These are phyloP conservation scores for Cyanodermella asteris DNA, from an alignment of 2,329 filamentous ascomycete species.

Conservation along the genomic window DNA sequence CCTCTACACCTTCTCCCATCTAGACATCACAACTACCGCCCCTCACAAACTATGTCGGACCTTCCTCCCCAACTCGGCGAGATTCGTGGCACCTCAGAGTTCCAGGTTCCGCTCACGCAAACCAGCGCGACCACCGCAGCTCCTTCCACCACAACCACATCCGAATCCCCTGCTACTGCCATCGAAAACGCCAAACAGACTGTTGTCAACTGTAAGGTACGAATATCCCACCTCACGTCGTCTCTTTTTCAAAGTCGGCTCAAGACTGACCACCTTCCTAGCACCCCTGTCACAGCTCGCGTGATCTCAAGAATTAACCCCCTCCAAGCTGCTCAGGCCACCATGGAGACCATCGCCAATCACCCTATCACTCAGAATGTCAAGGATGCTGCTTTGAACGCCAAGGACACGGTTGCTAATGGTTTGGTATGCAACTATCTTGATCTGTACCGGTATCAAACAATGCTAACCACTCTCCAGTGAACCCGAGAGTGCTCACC, in stretches of 20 bases:
- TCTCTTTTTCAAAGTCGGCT: too few species aligned
- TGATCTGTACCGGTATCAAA: background rate
- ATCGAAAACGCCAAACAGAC: constrained; percentile 6
- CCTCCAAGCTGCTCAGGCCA: constrained; percentile 22
- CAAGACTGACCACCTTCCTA: background rate
- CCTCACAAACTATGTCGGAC: constrained; percentile 4
- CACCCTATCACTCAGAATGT: constrained; percentile 27
- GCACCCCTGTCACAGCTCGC: constrained; percentile 4
- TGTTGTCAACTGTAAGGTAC: constrained; percentile 7
- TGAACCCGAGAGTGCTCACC: background rate
- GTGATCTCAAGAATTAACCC: constrained; percentile 5
- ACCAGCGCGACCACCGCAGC: constrained; percentile 3
- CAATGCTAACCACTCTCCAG: too few species aligned
- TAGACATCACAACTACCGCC: background rate
- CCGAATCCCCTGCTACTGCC: constrained; percentile 1
- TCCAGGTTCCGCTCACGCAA: constrained; percentile 5
- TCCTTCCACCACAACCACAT: background rate
- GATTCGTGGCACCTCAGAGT: constrained; percentile 5
- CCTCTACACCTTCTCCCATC: too few species aligned
- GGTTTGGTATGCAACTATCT: constrained; percentile 15
- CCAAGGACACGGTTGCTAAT: constrained; percentile 14
- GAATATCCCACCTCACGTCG: too few species aligned
- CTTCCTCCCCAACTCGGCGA: constrained; percentile 6
- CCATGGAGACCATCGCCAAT: constrained; percentile 26
- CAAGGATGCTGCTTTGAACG: constrained; percentile 16